Conservation (phyloP, 352 stramenopile genomes). For the Globisporangium solare region DNA sequence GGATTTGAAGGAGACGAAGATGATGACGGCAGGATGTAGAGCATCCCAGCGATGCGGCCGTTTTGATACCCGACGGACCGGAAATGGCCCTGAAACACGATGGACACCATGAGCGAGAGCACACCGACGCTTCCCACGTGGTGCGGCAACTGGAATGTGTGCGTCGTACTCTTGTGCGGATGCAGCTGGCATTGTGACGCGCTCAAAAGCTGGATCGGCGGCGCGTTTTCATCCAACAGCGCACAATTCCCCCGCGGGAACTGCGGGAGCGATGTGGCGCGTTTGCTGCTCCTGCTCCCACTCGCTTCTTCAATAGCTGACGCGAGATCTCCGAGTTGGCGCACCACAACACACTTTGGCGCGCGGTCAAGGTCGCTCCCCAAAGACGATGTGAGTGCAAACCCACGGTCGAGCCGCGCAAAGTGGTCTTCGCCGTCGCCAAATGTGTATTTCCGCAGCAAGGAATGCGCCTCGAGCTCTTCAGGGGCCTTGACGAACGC, state of each 20-base stretch:
- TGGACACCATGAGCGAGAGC: constrained; percentile 46
- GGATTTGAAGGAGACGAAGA: background rate
- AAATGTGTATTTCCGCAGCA: constrained; percentile 71
- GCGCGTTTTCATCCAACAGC: constrained; percentile 31
- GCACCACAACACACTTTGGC: constrained; percentile 10
- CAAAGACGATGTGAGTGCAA: constrained; percentile 14
- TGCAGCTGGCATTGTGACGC: constrained; percentile 43
- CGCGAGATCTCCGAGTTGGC: constrained; percentile 33
- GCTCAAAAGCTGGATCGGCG: constrained; percentile 29
- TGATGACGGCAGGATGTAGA: constrained; percentile 52
- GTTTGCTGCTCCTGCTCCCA: background rate
- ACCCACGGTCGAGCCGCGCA: constrained; percentile 34
- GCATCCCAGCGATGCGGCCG: constrained; percentile 63
- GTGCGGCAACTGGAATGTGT: constrained; percentile 54
- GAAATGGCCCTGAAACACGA: constrained; percentile 78
- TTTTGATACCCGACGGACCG: constrained; percentile 66
- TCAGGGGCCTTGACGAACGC: constrained; percentile 60
- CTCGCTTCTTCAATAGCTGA: constrained; percentile 22
- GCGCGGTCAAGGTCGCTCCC: background rate
- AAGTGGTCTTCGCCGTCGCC: constrained; percentile 65
- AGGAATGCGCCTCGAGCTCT: constrained; percentile 49
- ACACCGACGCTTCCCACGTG: constrained; percentile 27
- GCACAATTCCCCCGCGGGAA: constrained; percentile 19
- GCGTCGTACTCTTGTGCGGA: constrained; percentile 55
- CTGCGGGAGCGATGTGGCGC: constrained; percentile 8